phyloP scores from a whole-genome alignment of 179 eudicot species.

The Sideroxylon spinosum region DNA sequence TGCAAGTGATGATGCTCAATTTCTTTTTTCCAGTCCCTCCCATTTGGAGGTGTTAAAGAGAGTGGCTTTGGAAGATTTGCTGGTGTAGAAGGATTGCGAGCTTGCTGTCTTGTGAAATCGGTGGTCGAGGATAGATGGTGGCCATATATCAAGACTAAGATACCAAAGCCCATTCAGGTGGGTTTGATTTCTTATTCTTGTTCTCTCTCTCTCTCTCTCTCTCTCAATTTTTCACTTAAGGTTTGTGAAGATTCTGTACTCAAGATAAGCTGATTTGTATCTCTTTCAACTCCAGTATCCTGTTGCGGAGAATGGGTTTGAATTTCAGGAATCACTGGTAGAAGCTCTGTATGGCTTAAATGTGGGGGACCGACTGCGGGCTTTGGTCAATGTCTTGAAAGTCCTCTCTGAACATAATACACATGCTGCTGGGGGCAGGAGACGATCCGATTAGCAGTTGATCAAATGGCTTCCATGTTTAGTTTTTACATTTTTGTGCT shows the following conservation, averaged over 20 bases:
- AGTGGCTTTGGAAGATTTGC: constrained; percentile 99
- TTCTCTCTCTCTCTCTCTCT: no score
- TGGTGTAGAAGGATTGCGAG: constrained; percentile 90
- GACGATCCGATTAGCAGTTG: constrained; percentile 35
- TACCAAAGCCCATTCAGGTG: constrained; percentile 98
- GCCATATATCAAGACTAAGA: constrained; percentile 84
- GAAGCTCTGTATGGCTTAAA: constrained; percentile 81
- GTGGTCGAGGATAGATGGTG: constrained; percentile 97
- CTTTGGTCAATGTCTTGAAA: constrained; percentile 71
- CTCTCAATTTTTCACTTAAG: no score
- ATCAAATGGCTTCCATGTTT: neutral
- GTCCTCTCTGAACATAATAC: constrained; percentile 60
- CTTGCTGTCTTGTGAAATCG: constrained; percentile 91
- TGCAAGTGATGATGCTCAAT: neutral
- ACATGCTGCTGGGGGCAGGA: constrained; percentile 25
- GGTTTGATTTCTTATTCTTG: neutral
- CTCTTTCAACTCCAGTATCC: constrained; percentile 60
- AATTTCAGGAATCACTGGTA: constrained; percentile 80
- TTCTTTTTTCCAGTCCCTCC: constrained; percentile 63
- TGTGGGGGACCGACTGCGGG: constrained; percentile 88
- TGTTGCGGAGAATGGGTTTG: constrained; percentile 76
- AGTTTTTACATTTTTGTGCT: neutral
- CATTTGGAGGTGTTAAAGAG: constrained; percentile 95
- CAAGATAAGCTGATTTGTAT: constrained; percentile 12
- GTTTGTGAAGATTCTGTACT: neutral